Evolutionary conservation across 1,284 basidiomycete genomes (phyloP), one percentile per base, ranked within the genome.

Genomic region (Ustilago loliicola): DNA sequence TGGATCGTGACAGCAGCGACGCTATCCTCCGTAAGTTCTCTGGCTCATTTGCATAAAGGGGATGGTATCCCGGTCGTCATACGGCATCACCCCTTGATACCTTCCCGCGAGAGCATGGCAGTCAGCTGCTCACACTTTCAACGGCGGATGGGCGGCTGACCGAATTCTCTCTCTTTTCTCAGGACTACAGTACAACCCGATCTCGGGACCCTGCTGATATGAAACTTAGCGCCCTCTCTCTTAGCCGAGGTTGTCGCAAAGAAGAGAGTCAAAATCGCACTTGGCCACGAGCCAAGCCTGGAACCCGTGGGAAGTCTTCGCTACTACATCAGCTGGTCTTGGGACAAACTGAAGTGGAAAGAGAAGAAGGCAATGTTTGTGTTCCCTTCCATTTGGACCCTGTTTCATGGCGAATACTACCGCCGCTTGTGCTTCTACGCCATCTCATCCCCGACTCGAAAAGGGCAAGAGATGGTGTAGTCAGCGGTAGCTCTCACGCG

Each of bases 401-500:
- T 48, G 21, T 7, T 42, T 19, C 40, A 10, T 42, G 17, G 40
- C 45, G 45, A 48, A 21, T 48, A n/a, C 21, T 23, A 23, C n/a
- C 45, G 45, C 45, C 45, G 19, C 38, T 19, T 10, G 15, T 27
- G 45, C n/a, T 48, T 48, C 45, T 25, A 48, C 45, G n/a, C 21
- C 21, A 48, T 48, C 23, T 10, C 45, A 11, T 25, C 45, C 8
- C 7, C n/a, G 6, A 11, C 21, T 48, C 19, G 7, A 10, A 11
- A 40, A 48, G n/a, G 8, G 23, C n/a, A 48, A 25, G 23, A 48
- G 7, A 48, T 48, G 45, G 23, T 50, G 48, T 50, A 50, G 48
- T 29, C 48, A 50, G 48, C 25, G 0, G 23, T n/a, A 21, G 23
- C 17, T 23, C 45, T 21, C 45, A 9, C 45, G 19, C 45, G 17